Evolutionary conservation across 148 eudicot species (phyloP).

Genomic region (Vaccinium myrtillus): DNA sequence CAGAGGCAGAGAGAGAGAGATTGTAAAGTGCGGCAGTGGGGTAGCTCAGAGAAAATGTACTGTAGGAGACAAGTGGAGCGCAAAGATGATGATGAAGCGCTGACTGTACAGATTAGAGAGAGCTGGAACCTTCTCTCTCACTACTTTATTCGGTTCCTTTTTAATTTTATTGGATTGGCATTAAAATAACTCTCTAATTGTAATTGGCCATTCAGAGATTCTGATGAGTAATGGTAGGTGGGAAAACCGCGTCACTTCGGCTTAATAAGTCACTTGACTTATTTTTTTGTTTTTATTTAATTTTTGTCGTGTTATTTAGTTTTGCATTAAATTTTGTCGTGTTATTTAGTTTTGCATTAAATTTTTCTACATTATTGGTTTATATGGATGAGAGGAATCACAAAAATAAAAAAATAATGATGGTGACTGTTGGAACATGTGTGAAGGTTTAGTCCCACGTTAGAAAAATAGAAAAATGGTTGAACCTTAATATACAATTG

Average conservation of each 20-base stretch:
- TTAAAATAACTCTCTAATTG: background rate
- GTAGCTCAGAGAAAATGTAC: background rate
- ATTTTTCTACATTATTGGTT: too few species aligned
- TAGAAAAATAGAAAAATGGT: too few species aligned
- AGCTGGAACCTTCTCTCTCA: background rate
- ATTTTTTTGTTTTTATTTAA: too few species aligned
- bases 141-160: background rate
- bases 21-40: background rate
- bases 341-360: too few species aligned
- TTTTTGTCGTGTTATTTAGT: too few species aligned
- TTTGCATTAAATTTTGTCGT: too few species aligned
- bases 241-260: background rate
- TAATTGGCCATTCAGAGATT: background rate
- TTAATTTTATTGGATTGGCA: background rate
- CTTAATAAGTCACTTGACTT: too few species aligned
- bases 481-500: too few species aligned
- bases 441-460: too few species aligned
- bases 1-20: constrained; percentile 7
- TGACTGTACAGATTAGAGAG: background rate
- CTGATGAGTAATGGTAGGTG: background rate
- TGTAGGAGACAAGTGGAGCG: background rate
- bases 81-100: background rate
- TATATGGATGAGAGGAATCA: too few species aligned
- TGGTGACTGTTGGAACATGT: too few species aligned
- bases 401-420: too few species aligned